Percentiles rank a stretch among this genome's conserved stretches.
phyloP scores from a whole-genome alignment of 2,329 filamentous ascomycete genomes.

The Teratosphaeria gauchensis region DNA sequence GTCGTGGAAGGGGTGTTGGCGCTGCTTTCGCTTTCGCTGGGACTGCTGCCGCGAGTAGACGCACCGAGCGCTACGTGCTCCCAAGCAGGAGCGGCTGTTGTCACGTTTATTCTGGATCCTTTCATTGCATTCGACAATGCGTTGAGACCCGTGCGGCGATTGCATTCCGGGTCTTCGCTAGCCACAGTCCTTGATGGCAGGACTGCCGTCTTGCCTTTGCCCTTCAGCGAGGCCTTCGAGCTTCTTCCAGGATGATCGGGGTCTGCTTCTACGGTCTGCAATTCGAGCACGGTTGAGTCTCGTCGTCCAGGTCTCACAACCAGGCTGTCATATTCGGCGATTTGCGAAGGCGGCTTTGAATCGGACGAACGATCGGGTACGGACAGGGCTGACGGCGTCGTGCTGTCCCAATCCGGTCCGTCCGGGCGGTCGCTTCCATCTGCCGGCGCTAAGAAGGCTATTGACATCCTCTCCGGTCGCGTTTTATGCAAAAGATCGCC shows the following conservation, averaged over 20 bases:
- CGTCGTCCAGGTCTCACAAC: background rate
- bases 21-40: background rate
- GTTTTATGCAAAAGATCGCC: background rate
- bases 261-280: background rate
- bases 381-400: background rate
- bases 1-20: background rate
- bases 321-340: background rate
- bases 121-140: background rate
- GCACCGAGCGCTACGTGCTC: background rate
- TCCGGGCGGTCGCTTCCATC: background rate
- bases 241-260: background rate
- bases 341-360: background rate
- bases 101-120: background rate
- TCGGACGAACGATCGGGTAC: background rate
- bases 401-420: background rate
- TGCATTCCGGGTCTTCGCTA: background rate
- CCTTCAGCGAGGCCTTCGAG: background rate
- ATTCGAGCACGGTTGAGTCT: background rate
- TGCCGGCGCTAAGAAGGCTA: background rate
- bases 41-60: background rate
- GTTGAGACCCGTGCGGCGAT: too few species aligned
- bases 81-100: background rate
- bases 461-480: constrained; percentile 1
- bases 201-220: background rate
- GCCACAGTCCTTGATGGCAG: background rate